Percentiles rank a stretch among this genome's conserved stretches.
Evolutionary conservation across 768 basidiomycete species (phyloP).

Genomic region (Lentinula sp.): DNA sequence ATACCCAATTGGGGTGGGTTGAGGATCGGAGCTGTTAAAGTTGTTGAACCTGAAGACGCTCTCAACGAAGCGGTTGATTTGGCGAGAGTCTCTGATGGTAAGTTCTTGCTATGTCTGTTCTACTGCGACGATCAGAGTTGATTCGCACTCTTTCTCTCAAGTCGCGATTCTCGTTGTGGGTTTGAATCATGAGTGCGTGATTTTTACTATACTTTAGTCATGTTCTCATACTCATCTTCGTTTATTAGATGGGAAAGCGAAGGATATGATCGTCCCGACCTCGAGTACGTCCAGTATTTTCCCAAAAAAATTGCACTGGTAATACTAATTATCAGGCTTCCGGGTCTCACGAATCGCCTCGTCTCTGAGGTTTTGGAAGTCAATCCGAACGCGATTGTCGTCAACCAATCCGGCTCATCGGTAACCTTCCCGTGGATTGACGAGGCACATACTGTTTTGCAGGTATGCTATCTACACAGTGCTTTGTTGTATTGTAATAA

Average conservation of each 20-base stretch:
- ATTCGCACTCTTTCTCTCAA: neutral
- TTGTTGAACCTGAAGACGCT: conserved; percentile 30
- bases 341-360: conserved; percentile 46
- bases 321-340: conserved; percentile 26
- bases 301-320: neutral
- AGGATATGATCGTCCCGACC: conserved; percentile 47
- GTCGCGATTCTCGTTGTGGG: conserved; percentile 46
- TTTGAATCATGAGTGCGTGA: conserved; percentile 44
- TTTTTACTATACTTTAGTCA: conserved; percentile 12
- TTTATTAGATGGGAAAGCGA: conserved; percentile 46
- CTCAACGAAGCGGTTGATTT: conserved; percentile 33
- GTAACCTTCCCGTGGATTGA: conserved; percentile 53
- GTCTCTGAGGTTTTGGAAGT: conserved; percentile 39
- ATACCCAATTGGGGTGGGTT: conserved; percentile 35
- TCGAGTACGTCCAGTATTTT: conserved; percentile 25
- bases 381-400: conserved; percentile 50
- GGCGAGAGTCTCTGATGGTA: conserved; percentile 36
- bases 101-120: neutral
- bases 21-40: conserved; percentile 26
- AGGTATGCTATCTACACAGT: conserved; percentile 19
- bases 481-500: too few species aligned
- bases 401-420: conserved; percentile 51
- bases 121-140: neutral
- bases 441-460: conserved; percentile 25
- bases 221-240: neutral